These are phyloP conservation scores for Aquilaria agallochum DNA, from an alignment of 441 rosid species.

Conservation along the genomic window DNA sequence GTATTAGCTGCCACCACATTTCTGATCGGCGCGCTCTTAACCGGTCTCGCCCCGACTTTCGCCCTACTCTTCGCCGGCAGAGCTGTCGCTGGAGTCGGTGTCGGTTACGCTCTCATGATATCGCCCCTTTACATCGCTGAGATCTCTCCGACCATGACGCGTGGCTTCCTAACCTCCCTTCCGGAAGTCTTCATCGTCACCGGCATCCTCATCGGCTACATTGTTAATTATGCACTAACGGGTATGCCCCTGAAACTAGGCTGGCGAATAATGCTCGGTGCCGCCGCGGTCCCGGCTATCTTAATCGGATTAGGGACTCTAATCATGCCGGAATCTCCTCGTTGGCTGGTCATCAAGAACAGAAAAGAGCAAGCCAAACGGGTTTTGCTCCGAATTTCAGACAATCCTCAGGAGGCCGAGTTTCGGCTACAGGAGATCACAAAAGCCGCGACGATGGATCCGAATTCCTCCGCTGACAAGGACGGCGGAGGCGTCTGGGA, in stretches of 20 bases:
- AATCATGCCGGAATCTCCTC: slow-evolving; percentile 56
- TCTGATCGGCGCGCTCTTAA: slow-evolving; percentile 44
- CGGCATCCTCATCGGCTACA: slow-evolving; percentile 46
- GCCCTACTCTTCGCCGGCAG: slow-evolving; percentile 42
- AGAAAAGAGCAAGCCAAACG: slow-evolving; percentile 31
- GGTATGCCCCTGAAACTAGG: slow-evolving; percentile 33
- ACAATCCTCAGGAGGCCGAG: slow-evolving; percentile 35
- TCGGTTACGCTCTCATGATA: slow-evolving; percentile 55
- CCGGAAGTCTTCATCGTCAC: slow-evolving; percentile 45
- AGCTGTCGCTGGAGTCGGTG: slow-evolving; percentile 49
- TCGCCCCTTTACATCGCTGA: slow-evolving; percentile 46
- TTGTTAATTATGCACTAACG: slow-evolving; percentile 33
- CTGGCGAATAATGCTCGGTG: slow-evolving; percentile 57
- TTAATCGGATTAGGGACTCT: slow-evolving; percentile 36
- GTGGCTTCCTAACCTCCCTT: slow-evolving; percentile 52
- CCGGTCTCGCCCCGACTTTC: slow-evolving; percentile 51
- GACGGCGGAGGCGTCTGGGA: slow-evolving; percentile 41
- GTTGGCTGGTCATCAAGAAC: slow-evolving; percentile 54
- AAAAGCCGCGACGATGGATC: slow-evolving; percentile 21
- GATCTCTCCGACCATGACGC: slow-evolving; percentile 42
- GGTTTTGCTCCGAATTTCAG: slow-evolving; percentile 41
- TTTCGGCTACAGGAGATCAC: slow-evolving; percentile 39
- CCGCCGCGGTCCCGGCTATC: slow-evolving; percentile 41
- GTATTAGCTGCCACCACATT: slow-evolving; percentile 47
- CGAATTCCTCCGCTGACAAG: neutral